Base-by-base conservation (phyloP, 495 filamentous ascomycete genomes). In the Umbilicaria muhlenbergii region DNA sequence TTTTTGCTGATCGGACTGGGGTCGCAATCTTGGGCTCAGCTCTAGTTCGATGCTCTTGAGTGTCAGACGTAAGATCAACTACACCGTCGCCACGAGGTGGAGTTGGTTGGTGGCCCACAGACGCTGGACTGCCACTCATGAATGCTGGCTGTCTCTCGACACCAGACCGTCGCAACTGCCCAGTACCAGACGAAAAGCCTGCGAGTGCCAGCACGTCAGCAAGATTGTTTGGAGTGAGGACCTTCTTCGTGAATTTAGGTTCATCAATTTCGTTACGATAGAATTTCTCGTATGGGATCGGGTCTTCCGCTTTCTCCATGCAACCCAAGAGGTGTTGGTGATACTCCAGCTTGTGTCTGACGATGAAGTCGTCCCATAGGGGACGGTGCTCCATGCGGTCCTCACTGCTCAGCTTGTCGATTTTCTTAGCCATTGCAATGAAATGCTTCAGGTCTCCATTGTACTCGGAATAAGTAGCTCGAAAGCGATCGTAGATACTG, bases 321-420 rank as follows among this genome's bases (percentile, higher is more conserved):
- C 52, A 54, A 18, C 57, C 38, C 37, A 58, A 46, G 2, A 65
- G 28, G 40, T 71, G 58, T 21, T 38, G 41, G 3, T 56, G 54
- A 32, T 68, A 73, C 7, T 61, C 54, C n/a, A 57, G 43, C 28
- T 63, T 51, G 46, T 71, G 55, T 46, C 59, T 56, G 21, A 69
- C 67, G 42, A 86, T 65, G 50, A 81, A 81, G 44, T 86, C 81
- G 53, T 86, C 81, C 58, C 75, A 85, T 0, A 81, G 46, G 34
- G 63, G 73, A 17, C 64, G 66, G 32, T 66, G 61, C 17, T 65
- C 45, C 19, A 78, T 43, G 14, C 58, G 33, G 6, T 58, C 66
- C 11, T 54, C 44, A 17, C 57, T 51, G 12, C 64, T 53, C 15
- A 80, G 61, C 17, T 59, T 54, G 18, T 69, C 59, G 10, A 86